Conservation (phyloP, 1,284 basidiomycete species). For the Apiotrichum sp. region DNA sequence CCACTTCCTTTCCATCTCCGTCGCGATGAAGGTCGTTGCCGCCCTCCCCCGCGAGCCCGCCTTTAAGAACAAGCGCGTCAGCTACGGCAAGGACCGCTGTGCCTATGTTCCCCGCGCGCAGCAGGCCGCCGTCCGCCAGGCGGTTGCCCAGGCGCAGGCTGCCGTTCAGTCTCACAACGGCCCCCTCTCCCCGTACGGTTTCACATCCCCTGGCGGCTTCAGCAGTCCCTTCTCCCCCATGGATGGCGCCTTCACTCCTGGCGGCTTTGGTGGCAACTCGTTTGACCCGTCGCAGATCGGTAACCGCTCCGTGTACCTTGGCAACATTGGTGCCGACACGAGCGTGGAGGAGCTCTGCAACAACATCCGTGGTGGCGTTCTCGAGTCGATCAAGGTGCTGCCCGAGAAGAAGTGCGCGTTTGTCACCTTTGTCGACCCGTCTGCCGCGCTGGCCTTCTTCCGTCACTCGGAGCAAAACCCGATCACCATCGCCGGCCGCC, state of each 20-base stretch:
- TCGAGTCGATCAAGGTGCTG: constrained; percentile 17
- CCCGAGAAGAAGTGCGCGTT: constrained; percentile 52
- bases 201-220: constrained; percentile 25
- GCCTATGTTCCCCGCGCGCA: constrained; percentile 62
- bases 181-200: constrained; percentile 30
- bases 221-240: constrained; percentile 4
- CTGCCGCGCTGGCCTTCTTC: constrained; percentile 83
- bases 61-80: constrained; percentile 90
- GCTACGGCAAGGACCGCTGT: constrained; percentile 88
- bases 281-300: constrained; percentile 20
- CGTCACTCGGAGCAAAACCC: constrained; percentile 81
- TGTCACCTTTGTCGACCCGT: constrained; percentile 82
- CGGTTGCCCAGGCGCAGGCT: constrained; percentile 56
- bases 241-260: constrained; percentile 7
- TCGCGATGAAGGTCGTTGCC: constrained; percentile 88
- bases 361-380: constrained; percentile 75
- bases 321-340: constrained; percentile 90
- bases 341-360: constrained; percentile 89
- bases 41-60: constrained; percentile 77
- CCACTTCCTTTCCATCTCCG: constrained; percentile 86
- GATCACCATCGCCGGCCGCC: constrained; percentile 78
- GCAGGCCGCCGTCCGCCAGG: constrained; percentile 47
- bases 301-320: constrained; percentile 86
- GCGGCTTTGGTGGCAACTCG: constrained; percentile 11
- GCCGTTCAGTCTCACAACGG: constrained; percentile 44